These are phyloP conservation scores for Verticillium nonalfalfae DNA, from an alignment of 2,329 filamentous ascomycete species.

Conservation along the genomic window DNA sequence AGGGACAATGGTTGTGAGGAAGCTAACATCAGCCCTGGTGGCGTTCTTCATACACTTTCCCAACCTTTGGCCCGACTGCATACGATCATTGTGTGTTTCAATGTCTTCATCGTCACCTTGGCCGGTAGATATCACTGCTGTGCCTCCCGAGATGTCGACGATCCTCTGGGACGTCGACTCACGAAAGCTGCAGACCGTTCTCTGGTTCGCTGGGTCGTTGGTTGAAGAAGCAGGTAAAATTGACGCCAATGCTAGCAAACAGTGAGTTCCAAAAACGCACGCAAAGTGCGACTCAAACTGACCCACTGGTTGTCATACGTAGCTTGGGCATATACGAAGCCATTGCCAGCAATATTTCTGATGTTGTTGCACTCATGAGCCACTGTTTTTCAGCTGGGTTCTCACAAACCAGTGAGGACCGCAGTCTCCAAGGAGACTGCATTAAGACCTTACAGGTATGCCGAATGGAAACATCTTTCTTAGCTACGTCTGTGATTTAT, in stretches of 20 bases:
- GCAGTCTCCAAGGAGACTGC: constrained; percentile 42
- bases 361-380: constrained; percentile 32
- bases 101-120: not conserved
- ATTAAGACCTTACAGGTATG: constrained; percentile 57
- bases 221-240: constrained; percentile 64
- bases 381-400: constrained; percentile 24
- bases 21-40: constrained; percentile 70
- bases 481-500: not conserved
- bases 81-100: constrained; percentile 43
- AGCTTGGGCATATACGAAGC: constrained; percentile 31
- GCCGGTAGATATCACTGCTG: constrained; percentile 22
- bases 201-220: constrained; percentile 60
- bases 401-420: constrained; percentile 7
- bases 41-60: constrained; percentile 71
- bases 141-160: constrained; percentile 27
- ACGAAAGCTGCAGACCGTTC: constrained; percentile 48
- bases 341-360: constrained; percentile 31
- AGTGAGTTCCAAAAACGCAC: constrained; percentile 28
- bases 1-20: constrained; percentile 59
- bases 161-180: constrained; percentile 12
- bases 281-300: not conserved
- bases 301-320: constrained; percentile 4
- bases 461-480: not conserved
- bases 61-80: constrained; percentile 57
- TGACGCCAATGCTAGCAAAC: constrained; percentile 54